phyloP scores from a whole-genome alignment of 2,329 filamentous ascomycete genomes.

The Setomelanomma holmii region DNA sequence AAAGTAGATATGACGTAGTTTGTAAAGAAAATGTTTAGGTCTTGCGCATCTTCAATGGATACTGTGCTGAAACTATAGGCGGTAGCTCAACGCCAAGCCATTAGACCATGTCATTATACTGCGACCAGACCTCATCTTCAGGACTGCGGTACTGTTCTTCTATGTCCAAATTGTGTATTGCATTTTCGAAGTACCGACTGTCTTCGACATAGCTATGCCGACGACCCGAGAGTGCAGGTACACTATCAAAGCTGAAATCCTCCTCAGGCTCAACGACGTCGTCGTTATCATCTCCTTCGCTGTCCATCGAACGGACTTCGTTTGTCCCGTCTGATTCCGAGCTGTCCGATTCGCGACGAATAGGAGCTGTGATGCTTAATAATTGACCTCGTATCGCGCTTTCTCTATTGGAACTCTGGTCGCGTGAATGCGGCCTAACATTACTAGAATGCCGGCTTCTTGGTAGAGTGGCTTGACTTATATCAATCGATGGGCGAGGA shows the following conservation, averaged over 20 bases:
- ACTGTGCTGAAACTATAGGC: too few relatives aligned
- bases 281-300: not conserved
- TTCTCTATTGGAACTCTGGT: not conserved
- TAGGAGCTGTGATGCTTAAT: constrained; percentile 17
- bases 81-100: too few relatives aligned
- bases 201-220: not conserved
- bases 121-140: constrained; percentile 10
- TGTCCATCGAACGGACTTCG: not conserved
- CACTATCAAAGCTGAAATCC: too few relatives aligned
- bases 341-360: constrained; percentile 1
- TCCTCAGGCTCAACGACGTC: not conserved
- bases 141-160: not conserved
- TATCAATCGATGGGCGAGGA: not conserved
- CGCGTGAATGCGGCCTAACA: not conserved
- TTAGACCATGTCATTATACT: constrained; percentile 2
- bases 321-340: not conserved
- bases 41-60: too few relatives aligned
- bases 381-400: constrained; percentile 9
- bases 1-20: too few relatives aligned
- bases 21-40: too few relatives aligned
- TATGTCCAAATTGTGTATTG: constrained; percentile 7
- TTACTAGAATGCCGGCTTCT: too few relatives aligned
- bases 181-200: constrained; percentile 7
- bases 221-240: too few relatives aligned
- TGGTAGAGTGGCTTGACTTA: too few relatives aligned